Evolutionary conservation across 768 basidiomycete genomes (phyloP).

Genomic region (Tricholoma sp.): DNA sequence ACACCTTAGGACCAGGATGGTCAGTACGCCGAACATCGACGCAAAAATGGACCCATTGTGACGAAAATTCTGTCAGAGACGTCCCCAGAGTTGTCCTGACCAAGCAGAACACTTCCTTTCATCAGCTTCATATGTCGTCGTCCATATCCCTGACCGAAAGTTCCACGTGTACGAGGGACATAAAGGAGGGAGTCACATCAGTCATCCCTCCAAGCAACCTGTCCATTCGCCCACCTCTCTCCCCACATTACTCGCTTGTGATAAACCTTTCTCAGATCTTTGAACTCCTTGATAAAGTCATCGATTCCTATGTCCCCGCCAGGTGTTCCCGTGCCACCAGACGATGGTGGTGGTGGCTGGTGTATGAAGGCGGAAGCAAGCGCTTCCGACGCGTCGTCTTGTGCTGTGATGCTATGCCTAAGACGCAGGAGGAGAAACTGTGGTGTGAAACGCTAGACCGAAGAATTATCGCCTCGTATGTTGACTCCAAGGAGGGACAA

Average conservation of each 20-base stretch:
- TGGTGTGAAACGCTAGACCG: conserved; percentile 69
- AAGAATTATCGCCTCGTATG: background rate
- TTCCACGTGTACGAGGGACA: too few relatives aligned
- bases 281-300: conserved; percentile 84
- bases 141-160: background rate
- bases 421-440: conserved; percentile 87
- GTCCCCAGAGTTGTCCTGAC: background rate
- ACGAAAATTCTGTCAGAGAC: background rate
- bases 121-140: background rate
- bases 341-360: conserved; percentile 35
- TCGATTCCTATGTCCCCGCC: conserved; percentile 61
- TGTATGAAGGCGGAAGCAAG: conserved; percentile 82
- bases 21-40: background rate
- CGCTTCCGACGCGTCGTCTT: conserved; percentile 85
- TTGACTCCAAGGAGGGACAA: conserved; percentile 6
- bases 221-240: conserved; percentile 79
- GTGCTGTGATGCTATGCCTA: conserved; percentile 81
- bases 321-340: conserved; percentile 25
- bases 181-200: conserved; percentile 15
- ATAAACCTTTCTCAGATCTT: conserved; percentile 81
- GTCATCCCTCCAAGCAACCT: conserved; percentile 82
- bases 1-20: background rate
- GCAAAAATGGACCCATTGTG: background rate
- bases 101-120: background rate
- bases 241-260: conserved; percentile 92